Conservation (phyloP, 2,329 filamentous ascomycete genomes). For the Apiospora malaysiana region DNA sequence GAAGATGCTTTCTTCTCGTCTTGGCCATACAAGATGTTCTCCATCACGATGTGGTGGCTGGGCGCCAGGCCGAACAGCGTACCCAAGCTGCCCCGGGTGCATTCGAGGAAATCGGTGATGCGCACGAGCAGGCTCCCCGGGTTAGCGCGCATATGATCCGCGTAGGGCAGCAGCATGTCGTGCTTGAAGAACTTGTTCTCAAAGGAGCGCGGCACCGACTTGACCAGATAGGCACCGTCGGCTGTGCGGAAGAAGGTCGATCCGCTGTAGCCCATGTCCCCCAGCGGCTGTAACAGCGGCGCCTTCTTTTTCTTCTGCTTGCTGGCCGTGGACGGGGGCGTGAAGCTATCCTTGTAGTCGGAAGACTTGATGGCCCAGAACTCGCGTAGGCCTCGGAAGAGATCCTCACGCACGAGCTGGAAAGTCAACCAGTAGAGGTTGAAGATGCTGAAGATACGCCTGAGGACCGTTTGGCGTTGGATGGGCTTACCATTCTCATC, state of each 20-base stretch:
- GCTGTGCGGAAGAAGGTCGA: slow-evolving; percentile 76
- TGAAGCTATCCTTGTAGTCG: slow-evolving; percentile 61
- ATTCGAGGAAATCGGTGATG: slow-evolving; percentile 72
- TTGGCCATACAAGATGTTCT: slow-evolving; percentile 72
- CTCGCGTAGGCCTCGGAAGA: slow-evolving; percentile 51
- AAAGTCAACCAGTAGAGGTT: slow-evolving; percentile 43
- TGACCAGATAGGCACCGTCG: slow-evolving; percentile 72
- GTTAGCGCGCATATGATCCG: slow-evolving; percentile 62
- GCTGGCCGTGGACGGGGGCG: slow-evolving; percentile 36
- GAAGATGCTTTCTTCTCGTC: slow-evolving; percentile 36
- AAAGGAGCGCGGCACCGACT: slow-evolving; percentile 72
- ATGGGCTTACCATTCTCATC: slow-evolving; percentile 36
- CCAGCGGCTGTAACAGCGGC: slow-evolving; percentile 62
- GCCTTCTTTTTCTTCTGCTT: slow-evolving; percentile 44
- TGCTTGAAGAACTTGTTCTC: slow-evolving; percentile 55
- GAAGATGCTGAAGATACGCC: slow-evolving; percentile 50
- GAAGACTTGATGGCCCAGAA: slow-evolving; percentile 60
- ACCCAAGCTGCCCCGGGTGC: slow-evolving; percentile 62
- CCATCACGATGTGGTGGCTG: slow-evolving; percentile 79
- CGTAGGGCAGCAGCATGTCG: slow-evolving; percentile 26
- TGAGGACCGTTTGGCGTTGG: slow-evolving; percentile 40
- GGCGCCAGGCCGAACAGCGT: slow-evolving; percentile 65
- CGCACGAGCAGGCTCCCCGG: slow-evolving; percentile 69
- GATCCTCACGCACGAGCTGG: slow-evolving; percentile 34
- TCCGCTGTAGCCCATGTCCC: slow-evolving; percentile 76